phyloP scores from a whole-genome alignment of 371 early-diverging fungal genomes.

The Zopfochytrium polystomum region DNA sequence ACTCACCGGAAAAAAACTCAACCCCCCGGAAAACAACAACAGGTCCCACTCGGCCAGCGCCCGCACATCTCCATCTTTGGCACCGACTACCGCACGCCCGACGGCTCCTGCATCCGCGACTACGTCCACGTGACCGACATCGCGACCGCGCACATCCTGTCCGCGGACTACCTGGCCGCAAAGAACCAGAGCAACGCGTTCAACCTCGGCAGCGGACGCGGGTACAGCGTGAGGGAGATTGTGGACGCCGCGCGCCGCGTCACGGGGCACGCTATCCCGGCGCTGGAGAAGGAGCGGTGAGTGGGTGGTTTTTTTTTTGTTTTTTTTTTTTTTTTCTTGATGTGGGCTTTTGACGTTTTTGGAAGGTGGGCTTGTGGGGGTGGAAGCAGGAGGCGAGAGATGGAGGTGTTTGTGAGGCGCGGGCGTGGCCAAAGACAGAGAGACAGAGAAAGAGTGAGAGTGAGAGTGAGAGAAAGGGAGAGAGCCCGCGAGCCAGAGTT shows the following conservation, averaged over 20 bases:
- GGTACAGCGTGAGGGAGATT: slow-evolving; percentile 84
- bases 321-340: no score
- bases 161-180: slow-evolving; percentile 45
- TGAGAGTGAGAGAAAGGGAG: no score
- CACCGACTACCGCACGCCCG: slow-evolving; percentile 78
- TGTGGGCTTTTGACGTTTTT: no score
- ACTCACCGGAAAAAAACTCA: slow-evolving; percentile 63
- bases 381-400: no score
- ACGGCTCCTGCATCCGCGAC: slow-evolving; percentile 86
- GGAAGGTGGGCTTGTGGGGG: no score
- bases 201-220: slow-evolving; percentile 83
- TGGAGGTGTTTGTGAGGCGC: no score
- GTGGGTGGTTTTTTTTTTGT: no score
- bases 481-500: slow-evolving; percentile 26
- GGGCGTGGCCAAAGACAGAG: no score
- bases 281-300: slow-evolving; percentile 40
- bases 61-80: slow-evolving; percentile 72
- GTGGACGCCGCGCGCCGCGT: slow-evolving; percentile 65
- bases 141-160: slow-evolving; percentile 79
- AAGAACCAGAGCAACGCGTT: slow-evolving; percentile 52
- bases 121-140: slow-evolving; percentile 87
- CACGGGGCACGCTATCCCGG: slow-evolving; percentile 45
- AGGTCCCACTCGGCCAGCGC: slow-evolving; percentile 42
- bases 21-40: slow-evolving; percentile 74
- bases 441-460: no score